Evolutionary conservation across 305 asterid genomes (phyloP), one percentile per base, ranked within the genome.

Genomic region (Petunia hybrid): DNA sequence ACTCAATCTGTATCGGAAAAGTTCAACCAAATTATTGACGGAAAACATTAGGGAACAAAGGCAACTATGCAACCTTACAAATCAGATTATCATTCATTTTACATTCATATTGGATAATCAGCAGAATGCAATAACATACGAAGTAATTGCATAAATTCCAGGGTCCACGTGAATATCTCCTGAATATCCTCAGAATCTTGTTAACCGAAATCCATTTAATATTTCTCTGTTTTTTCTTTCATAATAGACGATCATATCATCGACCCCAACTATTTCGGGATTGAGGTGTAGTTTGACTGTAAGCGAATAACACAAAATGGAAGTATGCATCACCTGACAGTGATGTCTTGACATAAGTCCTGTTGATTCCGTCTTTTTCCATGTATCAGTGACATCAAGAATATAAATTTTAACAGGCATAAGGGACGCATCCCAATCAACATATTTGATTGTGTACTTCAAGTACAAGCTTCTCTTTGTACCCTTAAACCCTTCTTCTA

Each of bases 401-500:
- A 89, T 83, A 82, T 85, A 89, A 61, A 87, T 86, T 61, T 84
- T 82, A 53, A 88, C 91, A n/a, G 92, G 91, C 71, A 86, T 59
- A 59, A 88, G 40, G n/a, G 87, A 84, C 16, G 53, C 53, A 56
- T 84, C 85, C 92, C 92, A 88, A 48, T 86, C 87, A 63, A 88
- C 71, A 85, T 88, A 89, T 57, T 81, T 88, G 73, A 89, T 83
- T 4, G 87, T 89, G 79, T 88, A 89, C 82, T 85, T 88, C 86
- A 89, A 31, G 67, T 84, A 88, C 16, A 86, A 82, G 41, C 71
- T 69, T 81, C 85, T 83, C 61, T 61, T 84, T 6, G 4, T 77
- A 55, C 86, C 62, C 48, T 48, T 81, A 40, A 76, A 55, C 7
- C 89, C 92, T 60, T 84, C 79, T 60, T 56, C 83, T 57, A 85